These are phyloP conservation scores for Teratosphaeria destructans DNA, from an alignment of 2,329 filamentous ascomycete species.

Conservation along the genomic window DNA sequence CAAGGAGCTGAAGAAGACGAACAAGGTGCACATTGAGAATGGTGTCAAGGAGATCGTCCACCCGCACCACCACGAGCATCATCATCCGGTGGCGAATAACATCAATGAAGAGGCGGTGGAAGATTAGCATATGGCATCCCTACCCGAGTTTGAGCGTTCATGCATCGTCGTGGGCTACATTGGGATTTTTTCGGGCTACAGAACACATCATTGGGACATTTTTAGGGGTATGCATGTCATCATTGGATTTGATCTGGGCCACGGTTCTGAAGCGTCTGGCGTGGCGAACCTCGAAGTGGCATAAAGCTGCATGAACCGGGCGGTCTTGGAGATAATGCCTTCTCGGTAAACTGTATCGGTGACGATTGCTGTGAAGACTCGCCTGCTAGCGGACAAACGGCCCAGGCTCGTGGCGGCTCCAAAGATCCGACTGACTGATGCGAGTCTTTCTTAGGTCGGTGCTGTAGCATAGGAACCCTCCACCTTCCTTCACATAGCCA, in stretches of 20 bases:
- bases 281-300: background rate
- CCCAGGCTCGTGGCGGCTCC: no score
- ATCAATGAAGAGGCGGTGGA: background rate
- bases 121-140: background rate
- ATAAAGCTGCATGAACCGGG: background rate
- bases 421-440: no score
- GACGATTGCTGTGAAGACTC: background rate
- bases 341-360: background rate
- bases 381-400: no score
- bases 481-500: no score
- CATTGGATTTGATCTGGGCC: background rate
- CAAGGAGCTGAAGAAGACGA: conserved; percentile 27
- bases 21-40: background rate
- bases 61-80: background rate
- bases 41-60: background rate
- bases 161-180: background rate
- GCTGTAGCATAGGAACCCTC: no score
- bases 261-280: background rate
- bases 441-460: no score
- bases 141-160: background rate
- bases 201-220: background rate
- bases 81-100: background rate
- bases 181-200: background rate
- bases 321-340: background rate
- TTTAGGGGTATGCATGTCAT: background rate